Evolutionary conservation across 2,329 filamentous ascomycete genomes (phyloP).

Genomic region (Penicillium oxalicum): DNA sequence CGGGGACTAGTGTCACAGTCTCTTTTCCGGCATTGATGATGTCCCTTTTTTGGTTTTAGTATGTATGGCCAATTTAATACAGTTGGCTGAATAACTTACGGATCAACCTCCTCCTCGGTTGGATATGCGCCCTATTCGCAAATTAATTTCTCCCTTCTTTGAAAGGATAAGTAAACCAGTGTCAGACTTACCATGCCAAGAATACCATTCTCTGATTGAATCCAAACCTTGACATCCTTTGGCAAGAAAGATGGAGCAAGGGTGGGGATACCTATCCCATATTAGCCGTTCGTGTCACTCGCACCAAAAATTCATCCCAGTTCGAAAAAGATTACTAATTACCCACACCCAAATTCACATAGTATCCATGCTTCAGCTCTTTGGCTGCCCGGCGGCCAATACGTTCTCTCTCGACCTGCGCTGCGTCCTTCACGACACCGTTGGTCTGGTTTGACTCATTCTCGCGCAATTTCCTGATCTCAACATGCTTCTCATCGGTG

Average conservation of each 20-base stretch:
- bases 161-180: conserved; percentile 9
- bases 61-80: background rate
- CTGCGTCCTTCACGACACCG: conserved; percentile 30
- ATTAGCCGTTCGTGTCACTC: background rate
- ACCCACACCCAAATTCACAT: conserved; percentile 34
- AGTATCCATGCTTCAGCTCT: conserved; percentile 61
- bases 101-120: conserved; percentile 63
- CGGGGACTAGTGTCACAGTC: conserved; percentile 72
- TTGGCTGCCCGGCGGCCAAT: conserved; percentile 73
- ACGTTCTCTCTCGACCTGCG: conserved; percentile 42
- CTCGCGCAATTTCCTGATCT: conserved; percentile 58
- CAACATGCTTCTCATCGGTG: conserved; percentile 64
- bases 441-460: conserved; percentile 33
- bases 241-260: conserved; percentile 73
- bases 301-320: background rate
- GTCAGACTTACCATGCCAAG: conserved; percentile 55
- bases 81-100: conserved; percentile 28
- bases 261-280: conserved; percentile 64
- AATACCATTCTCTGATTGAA: conserved; percentile 83
- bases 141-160: background rate
- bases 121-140: conserved; percentile 61
- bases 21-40: conserved; percentile 86
- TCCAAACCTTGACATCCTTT: conserved; percentile 64
- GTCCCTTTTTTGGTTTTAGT: conserved; percentile 42
- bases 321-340: conserved; percentile 2